Percentiles rank a stretch among this genome's conserved stretches.
Evolutionary conservation across 495 filamentous ascomycete species (phyloP).

Genomic region (Penicillium steckii): DNA sequence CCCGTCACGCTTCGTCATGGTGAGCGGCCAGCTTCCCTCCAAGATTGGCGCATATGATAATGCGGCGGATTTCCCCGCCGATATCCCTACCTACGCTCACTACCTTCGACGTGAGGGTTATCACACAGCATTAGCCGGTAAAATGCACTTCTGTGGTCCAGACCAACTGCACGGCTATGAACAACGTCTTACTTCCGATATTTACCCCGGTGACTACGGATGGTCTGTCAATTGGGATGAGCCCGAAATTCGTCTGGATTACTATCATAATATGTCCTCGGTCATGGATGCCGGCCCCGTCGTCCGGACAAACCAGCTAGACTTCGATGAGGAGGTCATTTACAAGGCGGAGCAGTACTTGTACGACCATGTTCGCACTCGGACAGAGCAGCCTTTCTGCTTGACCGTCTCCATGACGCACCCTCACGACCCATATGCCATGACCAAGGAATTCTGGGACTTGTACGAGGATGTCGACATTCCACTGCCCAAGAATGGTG

Average conservation of each 20-base stretch:
- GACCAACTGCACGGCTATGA: slow-evolving; percentile 92
- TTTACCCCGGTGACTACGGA: slow-evolving; percentile 87
- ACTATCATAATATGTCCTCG: slow-evolving; percentile 89
- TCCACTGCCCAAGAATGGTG: slow-evolving; percentile 64
- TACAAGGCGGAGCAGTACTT: slow-evolving; percentile 80
- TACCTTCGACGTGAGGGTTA: slow-evolving; percentile 83
- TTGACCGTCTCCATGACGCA: slow-evolving; percentile 89
- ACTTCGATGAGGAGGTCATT: slow-evolving; percentile 92
- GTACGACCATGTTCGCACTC: slow-evolving; percentile 76
- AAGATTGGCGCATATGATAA: slow-evolving; percentile 89
- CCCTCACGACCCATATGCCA: slow-evolving; percentile 89
- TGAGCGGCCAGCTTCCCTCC: slow-evolving; percentile 81
- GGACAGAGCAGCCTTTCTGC: slow-evolving; percentile 71
- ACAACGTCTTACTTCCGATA: slow-evolving; percentile 82
- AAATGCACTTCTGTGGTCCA: slow-evolving; percentile 91
- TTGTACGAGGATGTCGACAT: slow-evolving; percentile 86
- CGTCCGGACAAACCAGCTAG: slow-evolving; percentile 86
- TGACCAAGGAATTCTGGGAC: slow-evolving; percentile 86
- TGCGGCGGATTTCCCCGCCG: slow-evolving; percentile 68
- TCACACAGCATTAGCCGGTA: slow-evolving; percentile 84
- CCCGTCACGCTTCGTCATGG: slow-evolving; percentile 84
- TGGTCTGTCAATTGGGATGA: slow-evolving; percentile 92
- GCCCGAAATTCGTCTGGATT: slow-evolving; percentile 78
- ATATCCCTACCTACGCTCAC: slow-evolving; percentile 83
- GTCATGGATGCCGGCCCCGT: slow-evolving; percentile 82